Conservation (phyloP, 2,329 filamentous ascomycete genomes). For the Neopestalotiopsis clavispora region DNA sequence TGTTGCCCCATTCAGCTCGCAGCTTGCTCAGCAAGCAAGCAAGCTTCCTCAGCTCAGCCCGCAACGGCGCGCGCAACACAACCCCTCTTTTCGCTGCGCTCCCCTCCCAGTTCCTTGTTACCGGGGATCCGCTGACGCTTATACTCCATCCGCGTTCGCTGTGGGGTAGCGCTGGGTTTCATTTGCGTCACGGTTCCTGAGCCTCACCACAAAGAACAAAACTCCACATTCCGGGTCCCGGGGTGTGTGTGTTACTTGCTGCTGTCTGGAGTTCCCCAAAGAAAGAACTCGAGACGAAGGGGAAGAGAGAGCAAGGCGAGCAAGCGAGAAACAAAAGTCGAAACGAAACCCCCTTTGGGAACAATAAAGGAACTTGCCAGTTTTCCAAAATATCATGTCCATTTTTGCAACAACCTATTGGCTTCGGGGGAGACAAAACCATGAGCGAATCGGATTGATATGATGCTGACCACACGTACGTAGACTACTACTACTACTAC, state of each 20-base stretch:
- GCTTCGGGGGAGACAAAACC: too few relatives aligned
- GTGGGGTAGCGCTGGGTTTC: slow-evolving; percentile 11
- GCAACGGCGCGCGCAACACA: background rate
- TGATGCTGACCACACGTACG: too few relatives aligned
- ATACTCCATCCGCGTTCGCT: background rate
- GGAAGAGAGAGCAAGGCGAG: background rate
- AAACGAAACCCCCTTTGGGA: too few relatives aligned
- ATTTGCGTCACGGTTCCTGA: slow-evolving; percentile 9
- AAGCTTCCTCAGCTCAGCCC: background rate
- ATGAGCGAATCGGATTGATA: too few relatives aligned
- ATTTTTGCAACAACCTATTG: too few relatives aligned
- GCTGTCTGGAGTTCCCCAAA: background rate
- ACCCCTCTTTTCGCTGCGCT: background rate
- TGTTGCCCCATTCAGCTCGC: too few relatives aligned
- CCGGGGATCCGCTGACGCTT: slow-evolving; percentile 1
- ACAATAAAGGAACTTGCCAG: too few relatives aligned
- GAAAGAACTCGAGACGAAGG: background rate
- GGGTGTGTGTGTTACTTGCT: background rate
- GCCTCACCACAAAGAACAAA: background rate
- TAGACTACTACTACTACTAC: too few relatives aligned
- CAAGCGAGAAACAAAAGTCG: too few relatives aligned
- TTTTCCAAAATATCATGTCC: too few relatives aligned
- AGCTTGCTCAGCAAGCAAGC: too few relatives aligned
- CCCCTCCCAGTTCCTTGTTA: too few relatives aligned
- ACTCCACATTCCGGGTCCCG: background rate